A percentile compares a stretch with the other conserved stretches of the same genome.
Evolutionary conservation across 257 asterid species (phyloP).

Genomic region (Anisodus tanguticus): DNA sequence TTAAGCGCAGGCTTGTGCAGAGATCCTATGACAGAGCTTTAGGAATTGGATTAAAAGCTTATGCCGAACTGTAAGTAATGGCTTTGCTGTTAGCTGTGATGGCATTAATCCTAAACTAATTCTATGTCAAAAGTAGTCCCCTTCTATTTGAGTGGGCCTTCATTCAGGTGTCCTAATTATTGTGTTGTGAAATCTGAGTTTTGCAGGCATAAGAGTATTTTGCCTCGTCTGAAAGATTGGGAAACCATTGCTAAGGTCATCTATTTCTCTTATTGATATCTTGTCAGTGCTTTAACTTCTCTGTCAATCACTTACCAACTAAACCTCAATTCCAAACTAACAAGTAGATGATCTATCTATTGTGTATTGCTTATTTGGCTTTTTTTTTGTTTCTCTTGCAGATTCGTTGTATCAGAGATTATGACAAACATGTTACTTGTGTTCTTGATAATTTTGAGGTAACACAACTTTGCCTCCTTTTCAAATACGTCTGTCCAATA

Average conservation of each 20-base stretch:
- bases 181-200: slow-evolving; percentile 32
- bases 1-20: slow-evolving; percentile 72
- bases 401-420: slow-evolving; percentile 78
- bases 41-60: slow-evolving; percentile 73
- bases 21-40: slow-evolving; percentile 72
- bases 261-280: slow-evolving; percentile 20
- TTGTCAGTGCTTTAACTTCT: background rate
- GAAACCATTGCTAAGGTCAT: slow-evolving; percentile 77
- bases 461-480: slow-evolving; percentile 32
- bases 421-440: slow-evolving; percentile 76
- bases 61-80: slow-evolving; percentile 66
- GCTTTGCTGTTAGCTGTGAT: background rate
- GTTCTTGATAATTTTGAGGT: slow-evolving; percentile 78
- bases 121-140: background rate
- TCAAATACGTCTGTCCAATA: background rate
- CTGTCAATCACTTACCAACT: background rate
- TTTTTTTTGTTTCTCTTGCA: slow-evolving; percentile 32
- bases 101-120: background rate
- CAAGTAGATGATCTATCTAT: background rate
- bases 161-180: background rate
- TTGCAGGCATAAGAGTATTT: slow-evolving; percentile 69
- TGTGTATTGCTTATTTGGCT: background rate
- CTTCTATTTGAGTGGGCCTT: slow-evolving; percentile 20
- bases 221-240: slow-evolving; percentile 85
- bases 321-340: background rate